Evolutionary conservation across 306 rosid species (phyloP).

Genomic region (Casuarina cunninghamiana): DNA sequence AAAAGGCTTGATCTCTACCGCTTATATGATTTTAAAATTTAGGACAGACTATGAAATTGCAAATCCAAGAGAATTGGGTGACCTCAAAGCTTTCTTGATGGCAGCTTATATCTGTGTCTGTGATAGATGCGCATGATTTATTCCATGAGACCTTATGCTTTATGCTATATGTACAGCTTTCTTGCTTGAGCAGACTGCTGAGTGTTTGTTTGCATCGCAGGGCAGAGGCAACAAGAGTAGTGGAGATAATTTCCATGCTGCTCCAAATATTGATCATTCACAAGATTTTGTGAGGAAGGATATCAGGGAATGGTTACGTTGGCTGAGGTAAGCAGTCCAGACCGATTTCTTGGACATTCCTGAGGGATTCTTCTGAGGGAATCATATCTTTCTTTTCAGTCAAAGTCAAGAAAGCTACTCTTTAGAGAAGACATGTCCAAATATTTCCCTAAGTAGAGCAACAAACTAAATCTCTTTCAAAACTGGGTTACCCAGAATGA

Average conservation of each 20-base stretch:
- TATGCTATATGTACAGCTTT: background rate
- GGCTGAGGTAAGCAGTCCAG: conserved; percentile 66
- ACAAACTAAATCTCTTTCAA: too few species aligned
- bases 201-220: conserved; percentile 40
- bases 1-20: background rate
- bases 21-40: background rate
- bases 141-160: background rate
- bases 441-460: too few species aligned
- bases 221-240: conserved; percentile 94
- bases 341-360: conserved; percentile 12
- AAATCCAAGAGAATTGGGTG: background rate
- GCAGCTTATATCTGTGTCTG: background rate
- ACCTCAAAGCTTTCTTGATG: background rate
- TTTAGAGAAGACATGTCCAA: background rate
- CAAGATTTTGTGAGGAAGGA: conserved; percentile 99
- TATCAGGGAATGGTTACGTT: conserved; percentile 85
- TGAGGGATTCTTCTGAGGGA: background rate
- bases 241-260: conserved; percentile 96
- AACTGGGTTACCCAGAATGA: too few species aligned
- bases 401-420: background rate
- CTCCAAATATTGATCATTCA: conserved; percentile 99
- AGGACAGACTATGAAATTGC: background rate
- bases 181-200: background rate
- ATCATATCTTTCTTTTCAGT: background rate
- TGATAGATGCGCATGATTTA: background rate